Evolutionary conservation across 2,329 filamentous ascomycete genomes (phyloP), one percentile per base, ranked within the genome.

Genomic region (Stromatinia cepivora): DNA sequence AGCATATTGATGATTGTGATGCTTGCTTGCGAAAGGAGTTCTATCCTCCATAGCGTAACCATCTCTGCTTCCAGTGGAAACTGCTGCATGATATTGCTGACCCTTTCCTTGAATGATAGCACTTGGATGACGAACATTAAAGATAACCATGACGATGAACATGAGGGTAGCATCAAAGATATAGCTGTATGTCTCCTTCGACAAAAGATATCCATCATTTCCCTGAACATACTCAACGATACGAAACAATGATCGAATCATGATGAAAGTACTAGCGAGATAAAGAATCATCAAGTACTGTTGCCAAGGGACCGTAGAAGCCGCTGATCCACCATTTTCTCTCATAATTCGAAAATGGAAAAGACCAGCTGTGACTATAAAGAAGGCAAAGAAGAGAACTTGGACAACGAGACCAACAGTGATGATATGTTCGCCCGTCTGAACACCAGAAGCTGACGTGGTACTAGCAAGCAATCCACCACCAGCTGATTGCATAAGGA

Each of bases 321-420:
- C 15, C 3, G 46, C 71, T 7, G 46, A 20, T 4, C 54, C 42
- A 7, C 70, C 74, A 1, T 73, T 71, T 6, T 22, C 13, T 25
- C 25, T 56, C 15, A 34, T 36, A 20, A 77, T 67, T 2, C 72
- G 68, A 10, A 20, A 10, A 34, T 76, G 69, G 45, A 76, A 77
- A 36, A 73, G 39, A 1, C 17, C 52, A 15, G 71, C 46, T 13
- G 71, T 68, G 28, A 74, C 45, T 28, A 86, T 76, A 72, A 87
- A 87, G 67, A 85, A 78, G n/a, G 79, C 78, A 71, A 87, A 87
- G 72, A 85, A 82, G 10, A 83, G 20, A 5, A 87, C 79, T 71
- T 87, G 85, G 5, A 86, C 72, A 11, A 82, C 75, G 3, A 87
- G 77, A 15, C 85, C 85, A 8, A 73, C 80, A 28, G 84, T 77